Evolutionary conservation across 2,329 filamentous ascomycete genomes (phyloP).

Genomic region (Cryphonectria nitschkei): DNA sequence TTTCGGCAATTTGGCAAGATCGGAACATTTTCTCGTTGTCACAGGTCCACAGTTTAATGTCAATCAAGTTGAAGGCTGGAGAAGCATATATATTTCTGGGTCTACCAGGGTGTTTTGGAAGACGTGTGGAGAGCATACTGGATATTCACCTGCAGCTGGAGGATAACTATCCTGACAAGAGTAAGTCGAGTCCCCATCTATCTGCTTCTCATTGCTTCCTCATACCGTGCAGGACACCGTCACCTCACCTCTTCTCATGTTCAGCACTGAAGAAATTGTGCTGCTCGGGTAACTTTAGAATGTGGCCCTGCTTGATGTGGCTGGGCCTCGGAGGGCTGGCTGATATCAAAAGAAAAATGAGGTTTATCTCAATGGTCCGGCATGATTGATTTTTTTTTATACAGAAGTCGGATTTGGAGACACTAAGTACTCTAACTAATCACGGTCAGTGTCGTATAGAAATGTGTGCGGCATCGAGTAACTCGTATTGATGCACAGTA

Average conservation of each 20-base stretch:
- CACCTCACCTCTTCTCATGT: background rate
- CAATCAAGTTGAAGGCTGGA: background rate
- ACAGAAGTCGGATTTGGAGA: background rate
- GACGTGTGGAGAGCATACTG: background rate
- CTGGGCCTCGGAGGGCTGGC: no score
- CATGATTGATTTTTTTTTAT: no score
- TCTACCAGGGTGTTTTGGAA: background rate
- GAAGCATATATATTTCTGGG: constrained; percentile 1
- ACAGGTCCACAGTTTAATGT: background rate
- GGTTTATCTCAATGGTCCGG: no score
- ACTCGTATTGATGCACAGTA: background rate
- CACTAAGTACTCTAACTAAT: no score
- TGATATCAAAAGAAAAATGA: no score
- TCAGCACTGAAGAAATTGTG: background rate
- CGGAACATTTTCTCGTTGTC: background rate
- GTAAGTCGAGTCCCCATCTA: background rate
- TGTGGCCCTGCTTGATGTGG: no score
- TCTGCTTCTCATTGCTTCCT: background rate
- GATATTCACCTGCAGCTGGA: background rate
- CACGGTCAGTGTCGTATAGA: no score
- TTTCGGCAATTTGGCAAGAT: background rate
- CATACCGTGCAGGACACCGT: background rate
- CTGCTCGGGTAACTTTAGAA: background rate
- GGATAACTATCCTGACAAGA: background rate
- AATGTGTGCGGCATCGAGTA: background rate